These are phyloP conservation scores for Castanea mollissima DNA, from an alignment of 306 rosid species.

Conservation along the genomic window DNA sequence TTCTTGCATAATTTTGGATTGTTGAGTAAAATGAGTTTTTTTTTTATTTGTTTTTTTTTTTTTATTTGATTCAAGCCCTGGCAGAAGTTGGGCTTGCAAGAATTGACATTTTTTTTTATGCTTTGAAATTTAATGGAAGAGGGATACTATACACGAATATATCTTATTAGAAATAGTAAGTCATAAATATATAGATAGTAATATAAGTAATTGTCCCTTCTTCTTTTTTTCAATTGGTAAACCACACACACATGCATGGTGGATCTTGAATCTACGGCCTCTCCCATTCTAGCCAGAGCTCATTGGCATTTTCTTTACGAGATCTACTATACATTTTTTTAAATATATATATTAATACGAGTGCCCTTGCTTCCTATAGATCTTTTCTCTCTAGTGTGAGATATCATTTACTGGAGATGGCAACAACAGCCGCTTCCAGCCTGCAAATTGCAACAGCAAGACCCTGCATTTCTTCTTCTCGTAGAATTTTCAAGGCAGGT, in stretches of 20 bases:
- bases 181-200: no score
- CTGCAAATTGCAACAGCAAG: conserved; percentile 60
- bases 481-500: conserved; percentile 29
- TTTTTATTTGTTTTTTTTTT: neutral
- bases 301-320: neutral
- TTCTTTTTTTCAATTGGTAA: neutral
- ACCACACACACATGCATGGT: neutral
- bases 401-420: conserved; percentile 49
- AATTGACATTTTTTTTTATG: neutral
- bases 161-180: neutral
- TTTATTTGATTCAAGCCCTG: neutral
- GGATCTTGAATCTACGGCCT: neutral
- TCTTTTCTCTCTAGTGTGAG: conserved; percentile 26
- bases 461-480: conserved; percentile 49
- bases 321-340: neutral
- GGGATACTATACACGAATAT: neutral
- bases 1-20: neutral
- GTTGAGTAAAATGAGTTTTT: neutral
- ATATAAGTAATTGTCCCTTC: neutral
- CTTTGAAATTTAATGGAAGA: neutral
- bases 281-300: neutral
- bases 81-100: neutral
- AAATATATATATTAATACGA: conserved; percentile 1
- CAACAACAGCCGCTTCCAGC: conserved; percentile 62
- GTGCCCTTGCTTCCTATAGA: conserved; percentile 27